Percentiles rank a stretch among this genome's conserved stretches.
Evolutionary conservation across 1,139 yeast genomes (phyloP).

Genomic region (Wickerhamomyces sp.): DNA sequence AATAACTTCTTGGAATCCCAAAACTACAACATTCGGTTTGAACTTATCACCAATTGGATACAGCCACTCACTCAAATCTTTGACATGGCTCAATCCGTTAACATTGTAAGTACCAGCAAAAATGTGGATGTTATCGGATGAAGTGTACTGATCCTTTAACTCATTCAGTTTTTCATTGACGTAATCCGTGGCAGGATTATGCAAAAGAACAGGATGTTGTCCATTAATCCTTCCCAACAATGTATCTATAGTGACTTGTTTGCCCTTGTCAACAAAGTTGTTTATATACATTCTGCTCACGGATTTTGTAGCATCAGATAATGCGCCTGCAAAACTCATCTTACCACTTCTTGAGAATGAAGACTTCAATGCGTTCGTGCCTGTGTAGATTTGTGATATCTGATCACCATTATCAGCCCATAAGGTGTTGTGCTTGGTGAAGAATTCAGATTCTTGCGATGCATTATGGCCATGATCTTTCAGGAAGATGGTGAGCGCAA

Average conservation of each 20-base stretch:
- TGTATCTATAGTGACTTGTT: conserved; percentile 82
- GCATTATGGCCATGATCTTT: conserved; percentile 40
- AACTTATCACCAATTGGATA: conserved; percentile 60
- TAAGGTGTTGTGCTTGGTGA: conserved; percentile 65
- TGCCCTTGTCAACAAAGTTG: conserved; percentile 87
- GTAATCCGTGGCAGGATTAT: conserved; percentile 84
- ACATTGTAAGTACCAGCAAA: conserved; percentile 87
- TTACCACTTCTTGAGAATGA: conserved; percentile 92
- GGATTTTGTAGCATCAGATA: conserved; percentile 93
- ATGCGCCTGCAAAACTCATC: conserved; percentile 93
- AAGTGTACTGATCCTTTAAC: conserved; percentile 53
- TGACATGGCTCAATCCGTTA: conserved; percentile 57
- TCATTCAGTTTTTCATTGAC: conserved; percentile 57
- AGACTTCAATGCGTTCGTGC: conserved; percentile 93
- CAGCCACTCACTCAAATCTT: conserved; percentile 72
- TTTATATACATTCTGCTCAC: conserved; percentile 94
- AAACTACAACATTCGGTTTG: conserved; percentile 63
- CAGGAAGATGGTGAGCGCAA: conserved; percentile 62
- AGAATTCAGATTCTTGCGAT: conserved; percentile 41
- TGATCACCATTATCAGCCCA: conserved; percentile 99
- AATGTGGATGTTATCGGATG: conserved; percentile 52
- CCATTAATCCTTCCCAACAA: conserved; percentile 75
- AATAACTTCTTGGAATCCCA: conserved; percentile 89
- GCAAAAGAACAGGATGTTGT: conserved; percentile 65
- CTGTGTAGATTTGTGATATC: conserved; percentile 92